A percentile compares a stretch with the other conserved stretches of the same genome.
Evolutionary conservation across 257 asterid species (phyloP).

Genomic region (Solanum gracilifrons): DNA sequence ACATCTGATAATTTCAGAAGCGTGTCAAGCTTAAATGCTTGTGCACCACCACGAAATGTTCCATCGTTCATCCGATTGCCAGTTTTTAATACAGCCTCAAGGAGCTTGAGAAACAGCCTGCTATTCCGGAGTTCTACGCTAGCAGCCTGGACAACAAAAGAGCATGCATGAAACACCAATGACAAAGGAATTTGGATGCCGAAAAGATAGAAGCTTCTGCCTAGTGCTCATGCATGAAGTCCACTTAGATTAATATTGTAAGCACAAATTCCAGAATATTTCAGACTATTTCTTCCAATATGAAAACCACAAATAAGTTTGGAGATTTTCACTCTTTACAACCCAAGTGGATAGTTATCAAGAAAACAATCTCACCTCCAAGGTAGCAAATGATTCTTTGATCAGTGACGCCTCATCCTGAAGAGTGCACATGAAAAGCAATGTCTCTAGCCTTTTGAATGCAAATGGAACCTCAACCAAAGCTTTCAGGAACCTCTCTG

Average conservation of each 20-base stretch:
- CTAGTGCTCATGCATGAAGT: neutral
- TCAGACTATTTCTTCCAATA: neutral
- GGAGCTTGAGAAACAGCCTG: slow-evolving; percentile 78
- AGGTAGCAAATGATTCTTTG: slow-evolving; percentile 52
- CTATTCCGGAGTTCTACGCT: slow-evolving; percentile 71
- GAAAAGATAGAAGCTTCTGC: neutral
- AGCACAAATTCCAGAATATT: neutral
- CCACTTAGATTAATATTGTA: neutral
- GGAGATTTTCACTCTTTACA: neutral
- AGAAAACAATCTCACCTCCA: slow-evolving; percentile 49
- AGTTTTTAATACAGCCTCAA: slow-evolving; percentile 94
- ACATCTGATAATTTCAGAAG: slow-evolving; percentile 76
- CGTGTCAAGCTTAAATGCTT: slow-evolving; percentile 91
- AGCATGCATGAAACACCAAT: neutral
- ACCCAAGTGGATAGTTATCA: neutral
- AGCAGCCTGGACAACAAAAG: slow-evolving; percentile 56
- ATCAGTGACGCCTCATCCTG: slow-evolving; percentile 49
- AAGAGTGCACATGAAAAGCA: slow-evolving; percentile 67
- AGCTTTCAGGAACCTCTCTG: slow-evolving; percentile 81
- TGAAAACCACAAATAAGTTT: neutral
- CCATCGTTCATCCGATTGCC: slow-evolving; percentile 96
- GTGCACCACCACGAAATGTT: slow-evolving; percentile 91
- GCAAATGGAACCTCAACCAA: slow-evolving; percentile 78
- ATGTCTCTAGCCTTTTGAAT: slow-evolving; percentile 64
- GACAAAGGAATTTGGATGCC: neutral